Evolutionary conservation across 805 yeast species (phyloP), one percentile per base, ranked within the genome.

Genomic region (Teunomyces atbi): DNA sequence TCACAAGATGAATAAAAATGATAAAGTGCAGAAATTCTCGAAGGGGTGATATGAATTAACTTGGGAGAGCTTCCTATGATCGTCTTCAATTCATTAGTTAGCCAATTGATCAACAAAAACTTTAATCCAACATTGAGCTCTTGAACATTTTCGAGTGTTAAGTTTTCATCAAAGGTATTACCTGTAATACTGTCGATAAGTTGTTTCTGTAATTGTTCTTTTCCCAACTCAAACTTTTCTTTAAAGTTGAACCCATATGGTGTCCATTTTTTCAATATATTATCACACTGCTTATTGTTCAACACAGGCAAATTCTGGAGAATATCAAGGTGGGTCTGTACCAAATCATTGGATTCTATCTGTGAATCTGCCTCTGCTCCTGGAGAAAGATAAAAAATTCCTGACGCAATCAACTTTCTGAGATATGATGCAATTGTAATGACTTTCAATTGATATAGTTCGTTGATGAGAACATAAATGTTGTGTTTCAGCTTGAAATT

Each of bases 401-500:
- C 99, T 0, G 94, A 83, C 7, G 97, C 89, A 38, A 92, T 90
- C 30, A 91, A 68, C 54, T 83, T 81, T 56, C 97, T 71, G 47
- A 91, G 72, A 57, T 92, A 92, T 1, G 86, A 76, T 1, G 86
- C 81, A 12, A 83, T 70, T 2, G 79, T 64, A 19, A 86, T 73
- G 19, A 85, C 61, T 39, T 76, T 76, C 45, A 73, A 53, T 35
- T 73, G 76, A 41, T 74, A 72, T 3, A 83, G 61, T 59, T 79
- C 83, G 45, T 74, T 71, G 13, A 84, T 69, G 27, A 83, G 62
- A n/a, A 75, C 69, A 50, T 74, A 68, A 26, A 78, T 62, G 42
- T 62, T 63, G 50, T 62, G 44, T 10, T 30, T 13, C 27, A 42
- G 19, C 11, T n/a, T 41, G 21, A 26, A 19, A 11, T 55, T 56